Evolutionary conservation across 441 rosid species (phyloP).

Genomic region (Francoa sonchifolia): DNA sequence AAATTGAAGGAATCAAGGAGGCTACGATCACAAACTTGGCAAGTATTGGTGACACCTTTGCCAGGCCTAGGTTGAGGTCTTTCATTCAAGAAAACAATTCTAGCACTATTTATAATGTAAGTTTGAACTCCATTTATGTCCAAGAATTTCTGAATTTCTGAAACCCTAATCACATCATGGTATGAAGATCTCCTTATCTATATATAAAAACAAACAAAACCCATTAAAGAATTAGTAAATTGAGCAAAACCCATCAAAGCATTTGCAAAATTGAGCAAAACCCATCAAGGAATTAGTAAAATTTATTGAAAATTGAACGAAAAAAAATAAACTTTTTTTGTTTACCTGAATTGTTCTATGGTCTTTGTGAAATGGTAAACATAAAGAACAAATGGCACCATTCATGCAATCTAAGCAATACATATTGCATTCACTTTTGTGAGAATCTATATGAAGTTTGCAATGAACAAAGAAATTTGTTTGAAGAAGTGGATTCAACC

Average conservation of each 20-base stretch:
- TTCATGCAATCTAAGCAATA: constrained; percentile 35
- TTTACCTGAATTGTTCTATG: constrained; percentile 32
- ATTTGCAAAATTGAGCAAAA: not conserved
- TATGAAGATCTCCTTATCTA: constrained; percentile 46
- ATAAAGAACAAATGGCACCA: constrained; percentile 34
- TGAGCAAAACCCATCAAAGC: not conserved
- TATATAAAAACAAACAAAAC: not conserved
- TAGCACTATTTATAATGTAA: constrained; percentile 38
- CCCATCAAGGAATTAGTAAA: not conserved
- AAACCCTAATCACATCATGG: constrained; percentile 45
- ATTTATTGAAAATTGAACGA: not conserved
- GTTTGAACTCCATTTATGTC: constrained; percentile 39
- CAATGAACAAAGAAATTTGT: constrained; percentile 35
- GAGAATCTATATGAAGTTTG: constrained; percentile 29
- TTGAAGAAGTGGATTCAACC: constrained; percentile 24
- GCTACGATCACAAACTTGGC: constrained; percentile 35
- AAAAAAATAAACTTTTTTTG: not conserved
- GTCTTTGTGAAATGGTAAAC: constrained; percentile 28
- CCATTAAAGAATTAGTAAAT: no score
- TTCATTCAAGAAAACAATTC: constrained; percentile 37
- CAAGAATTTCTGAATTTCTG: constrained; percentile 33
- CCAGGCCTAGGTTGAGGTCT: constrained; percentile 45
- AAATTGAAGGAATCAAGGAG: constrained; percentile 38
- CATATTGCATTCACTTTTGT: constrained; percentile 41
- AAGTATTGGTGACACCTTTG: constrained; percentile 37